A percentile compares a stretch with the other conserved stretches of the same genome.
These are phyloP conservation scores for Maudiozyma saulgeensis DNA, from an alignment of 805 yeast genomes.

Conservation along the genomic window DNA sequence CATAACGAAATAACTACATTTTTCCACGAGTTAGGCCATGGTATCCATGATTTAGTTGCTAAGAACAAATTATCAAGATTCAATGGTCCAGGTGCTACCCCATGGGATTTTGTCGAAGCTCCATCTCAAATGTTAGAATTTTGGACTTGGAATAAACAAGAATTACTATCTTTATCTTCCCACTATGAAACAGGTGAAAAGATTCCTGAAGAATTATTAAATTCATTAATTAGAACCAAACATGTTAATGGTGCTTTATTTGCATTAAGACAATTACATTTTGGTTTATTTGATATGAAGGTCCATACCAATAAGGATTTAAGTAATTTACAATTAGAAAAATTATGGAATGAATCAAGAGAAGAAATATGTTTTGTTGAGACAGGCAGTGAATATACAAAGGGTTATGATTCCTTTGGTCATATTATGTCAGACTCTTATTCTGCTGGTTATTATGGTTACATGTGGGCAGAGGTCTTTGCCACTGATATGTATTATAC, in stretches of 20 bases:
- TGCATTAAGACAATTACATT: conserved; percentile 67
- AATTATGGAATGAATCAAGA: conserved; percentile 58
- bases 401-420: conserved; percentile 68
- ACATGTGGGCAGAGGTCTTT: conserved; percentile 76
- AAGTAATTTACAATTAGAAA: conserved; percentile 37
- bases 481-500: conserved; percentile 76
- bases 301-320: conserved; percentile 50
- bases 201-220: conserved; percentile 47
- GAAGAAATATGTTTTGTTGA: conserved; percentile 51
- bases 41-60: conserved; percentile 70
- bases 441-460: conserved; percentile 81
- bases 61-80: conserved; percentile 55
- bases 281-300: conserved; percentile 67
- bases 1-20: conserved; percentile 75
- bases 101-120: conserved; percentile 84
- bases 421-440: conserved; percentile 77
- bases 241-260: conserved; percentile 69
- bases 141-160: conserved; percentile 72
- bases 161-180: conserved; percentile 48
- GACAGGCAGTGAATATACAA: conserved; percentile 45
- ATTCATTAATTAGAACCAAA: conserved; percentile 51
- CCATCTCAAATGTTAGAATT: conserved; percentile 86
- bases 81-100: conserved; percentile 63
- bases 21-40: conserved; percentile 87
- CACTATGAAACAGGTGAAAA: conserved; percentile 57